phyloP scores from a whole-genome alignment of 2,329 filamentous ascomycete genomes.

The Cadophora gregata region DNA sequence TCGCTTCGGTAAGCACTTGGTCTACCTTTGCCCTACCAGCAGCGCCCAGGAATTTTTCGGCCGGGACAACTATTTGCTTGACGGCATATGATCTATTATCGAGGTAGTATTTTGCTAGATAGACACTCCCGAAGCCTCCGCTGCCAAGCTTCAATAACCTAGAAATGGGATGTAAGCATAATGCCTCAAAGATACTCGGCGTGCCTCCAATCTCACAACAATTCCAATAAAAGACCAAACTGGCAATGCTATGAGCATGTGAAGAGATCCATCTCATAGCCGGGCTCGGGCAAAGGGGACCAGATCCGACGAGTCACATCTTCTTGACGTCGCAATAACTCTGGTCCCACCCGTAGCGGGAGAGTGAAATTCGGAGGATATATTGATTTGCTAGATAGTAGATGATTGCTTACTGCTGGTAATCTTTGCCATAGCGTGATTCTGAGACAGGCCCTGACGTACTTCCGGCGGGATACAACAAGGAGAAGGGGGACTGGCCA shows the following conservation, averaged over 20 bases:
- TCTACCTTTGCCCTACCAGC: slow-evolving; percentile 14
- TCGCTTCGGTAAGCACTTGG: slow-evolving; percentile 53
- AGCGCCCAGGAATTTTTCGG: slow-evolving; percentile 26
- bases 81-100: slow-evolving; percentile 68
- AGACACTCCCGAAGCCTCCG: slow-evolving; percentile 70
- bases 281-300: not conserved
- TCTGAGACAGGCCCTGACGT: not conserved
- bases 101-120: slow-evolving; percentile 63
- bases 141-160: slow-evolving; percentile 44
- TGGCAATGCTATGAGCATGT: not conserved
- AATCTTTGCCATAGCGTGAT: slow-evolving; percentile 22
- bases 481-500: slow-evolving; percentile 17
- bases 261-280: not conserved
- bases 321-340: not conserved
- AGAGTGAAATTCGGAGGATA: not conserved
- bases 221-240: not conserved
- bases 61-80: slow-evolving; percentile 66
- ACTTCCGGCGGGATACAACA: slow-evolving; percentile 9
- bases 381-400: not conserved
- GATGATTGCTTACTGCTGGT: slow-evolving; percentile 20
- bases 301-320: not conserved
- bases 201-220: not conserved
- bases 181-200: not conserved
- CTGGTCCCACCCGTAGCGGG: not conserved
- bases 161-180: not conserved